Evolutionary conservation across 495 filamentous ascomycete species (phyloP).

Genomic region (Aspergillus olivimuriae): DNA sequence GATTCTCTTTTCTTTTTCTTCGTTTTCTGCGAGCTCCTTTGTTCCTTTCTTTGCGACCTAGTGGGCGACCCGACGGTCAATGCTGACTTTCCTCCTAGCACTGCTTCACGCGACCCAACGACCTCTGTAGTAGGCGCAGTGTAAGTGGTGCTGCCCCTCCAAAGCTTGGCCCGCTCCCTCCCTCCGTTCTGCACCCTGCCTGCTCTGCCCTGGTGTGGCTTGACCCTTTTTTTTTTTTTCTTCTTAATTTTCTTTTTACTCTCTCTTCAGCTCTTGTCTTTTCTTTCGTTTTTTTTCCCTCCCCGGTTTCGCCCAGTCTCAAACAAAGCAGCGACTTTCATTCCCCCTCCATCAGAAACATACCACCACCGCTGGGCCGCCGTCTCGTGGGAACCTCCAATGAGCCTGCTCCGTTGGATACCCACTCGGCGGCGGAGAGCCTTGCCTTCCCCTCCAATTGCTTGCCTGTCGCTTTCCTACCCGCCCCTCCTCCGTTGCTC

Average conservation of each 20-base stretch:
- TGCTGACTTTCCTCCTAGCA: slow-evolving; percentile 5
- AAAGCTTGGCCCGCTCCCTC: slow-evolving; percentile 7
- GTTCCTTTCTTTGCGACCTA: not conserved
- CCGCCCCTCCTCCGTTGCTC: slow-evolving; percentile 11
- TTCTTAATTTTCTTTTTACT: slow-evolving; percentile 4
- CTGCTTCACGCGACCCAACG: slow-evolving; percentile 13
- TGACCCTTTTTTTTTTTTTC: not conserved
- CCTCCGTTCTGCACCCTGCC: not conserved
- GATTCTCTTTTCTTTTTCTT: not conserved
- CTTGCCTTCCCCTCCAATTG: slow-evolving; percentile 4
- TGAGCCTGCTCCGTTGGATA: slow-evolving; percentile 16
- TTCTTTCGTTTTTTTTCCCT: not conserved
- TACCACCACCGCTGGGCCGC: too few species aligned
- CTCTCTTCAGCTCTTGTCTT: not conserved
- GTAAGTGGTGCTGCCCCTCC: slow-evolving; percentile 10
- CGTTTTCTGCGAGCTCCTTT: not conserved
- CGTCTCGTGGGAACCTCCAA: slow-evolving; percentile 20
- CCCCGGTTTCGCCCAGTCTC: not conserved
- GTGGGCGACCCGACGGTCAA: too few species aligned
- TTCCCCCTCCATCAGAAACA: slow-evolving; percentile 4
- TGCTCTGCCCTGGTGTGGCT: too few species aligned
- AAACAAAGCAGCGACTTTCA: slow-evolving; percentile 1
- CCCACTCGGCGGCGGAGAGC: slow-evolving; percentile 19
- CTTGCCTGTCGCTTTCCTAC: slow-evolving; percentile 19
- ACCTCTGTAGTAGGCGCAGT: not conserved